Evolutionary conservation across 2,329 filamentous ascomycete species (phyloP), one percentile per base, ranked within the genome.

Genomic region (Sclerotinia borealis): DNA sequence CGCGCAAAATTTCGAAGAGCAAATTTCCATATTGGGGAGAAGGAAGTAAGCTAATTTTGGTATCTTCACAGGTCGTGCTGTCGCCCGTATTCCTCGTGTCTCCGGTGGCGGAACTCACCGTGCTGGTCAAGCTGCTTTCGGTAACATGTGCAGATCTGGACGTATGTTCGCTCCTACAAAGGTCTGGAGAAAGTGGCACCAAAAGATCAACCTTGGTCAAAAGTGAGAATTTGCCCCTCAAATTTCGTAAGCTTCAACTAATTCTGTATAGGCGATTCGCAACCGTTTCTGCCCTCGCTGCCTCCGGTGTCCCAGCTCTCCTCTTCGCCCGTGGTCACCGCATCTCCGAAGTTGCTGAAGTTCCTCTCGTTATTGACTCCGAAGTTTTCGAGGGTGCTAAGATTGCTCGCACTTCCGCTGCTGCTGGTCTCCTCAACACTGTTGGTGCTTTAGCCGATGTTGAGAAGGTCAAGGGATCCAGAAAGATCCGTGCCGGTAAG

Each of bases 121-220:
- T 87, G 95, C 95, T 78, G 95, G 95, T 85, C 95, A 99, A 86
- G 95, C 95, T 81, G 95, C 95, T 75, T 99, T 98, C 82, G 95
- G 95, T 92, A 99, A 99, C 91, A 92, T 93, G 92, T 99, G 95
- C 85, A 93, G 95, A 81, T 96, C 93, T 79, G 95, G 96, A 85
- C 95, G 95, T 84, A 99, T 99, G 95, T 99, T 99, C 84, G 95
- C 95, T 75, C 95, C 95, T 73, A 99, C 95, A 83, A 99, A 99
- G 90, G 90, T 96, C 84, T 99, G 95, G 96, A 88, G 95, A 81
- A 97, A 96, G 86, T 99, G 95, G 96, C 95, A 99, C 87, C 87
- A 97, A 86, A 98, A 98, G 92, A 87, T 99, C 88, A 96, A 96
- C 87, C 87, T 96, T 81, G 90, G 90, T 81, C 95, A 99, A 88